Percentiles rank a stretch among this genome's conserved stretches.
phyloP scores from a whole-genome alignment of 2,329 filamentous ascomycete species.

The Aquanectria penicillioides region DNA sequence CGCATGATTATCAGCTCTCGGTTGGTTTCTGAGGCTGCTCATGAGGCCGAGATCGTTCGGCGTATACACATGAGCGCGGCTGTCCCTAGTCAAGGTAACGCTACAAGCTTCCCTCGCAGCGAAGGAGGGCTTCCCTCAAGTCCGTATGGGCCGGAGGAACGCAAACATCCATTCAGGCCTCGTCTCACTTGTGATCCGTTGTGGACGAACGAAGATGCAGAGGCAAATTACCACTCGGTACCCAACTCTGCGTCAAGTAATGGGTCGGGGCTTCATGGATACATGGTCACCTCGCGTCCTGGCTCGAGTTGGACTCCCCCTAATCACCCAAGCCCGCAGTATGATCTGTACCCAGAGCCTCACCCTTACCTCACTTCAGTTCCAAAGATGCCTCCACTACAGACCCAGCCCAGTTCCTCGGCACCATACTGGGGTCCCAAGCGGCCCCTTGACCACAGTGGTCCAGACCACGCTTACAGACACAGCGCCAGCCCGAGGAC shows the following conservation, averaged over 20 bases:
- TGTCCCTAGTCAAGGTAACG: constrained; percentile 16
- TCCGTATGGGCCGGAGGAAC: constrained; percentile 31
- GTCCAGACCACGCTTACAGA: constrained; percentile 29
- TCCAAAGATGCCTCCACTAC: constrained; percentile 29
- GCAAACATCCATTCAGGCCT: constrained; percentile 26
- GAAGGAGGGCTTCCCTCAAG: constrained; percentile 15
- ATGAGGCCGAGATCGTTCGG: constrained; percentile 52
- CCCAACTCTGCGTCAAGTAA: constrained; percentile 43
- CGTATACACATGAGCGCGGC: constrained; percentile 28
- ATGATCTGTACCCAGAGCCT: constrained; percentile 24
- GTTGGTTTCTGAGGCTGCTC: constrained; percentile 63
- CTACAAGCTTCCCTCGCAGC: constrained; percentile 35
- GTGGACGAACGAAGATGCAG: constrained; percentile 33
- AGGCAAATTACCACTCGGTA: constrained; percentile 33
- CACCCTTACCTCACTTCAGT: constrained; percentile 36
- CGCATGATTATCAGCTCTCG: constrained; percentile 72
- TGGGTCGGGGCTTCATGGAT: constrained; percentile 39
- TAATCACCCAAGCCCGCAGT: constrained; percentile 29
- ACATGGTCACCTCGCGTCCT: constrained; percentile 40
- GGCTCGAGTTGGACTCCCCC: constrained; percentile 33
- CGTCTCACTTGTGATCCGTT: constrained; percentile 37
- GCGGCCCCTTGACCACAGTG: constrained; percentile 36
- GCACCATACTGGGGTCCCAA: constrained; percentile 32
- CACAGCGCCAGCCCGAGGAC: constrained; percentile 34
- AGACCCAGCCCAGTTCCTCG: constrained; percentile 11